A percentile compares a stretch with the other conserved stretches of the same genome.
phyloP scores from a whole-genome alignment of 164 flowering plant species.

The Nymphaea colorata region DNA sequence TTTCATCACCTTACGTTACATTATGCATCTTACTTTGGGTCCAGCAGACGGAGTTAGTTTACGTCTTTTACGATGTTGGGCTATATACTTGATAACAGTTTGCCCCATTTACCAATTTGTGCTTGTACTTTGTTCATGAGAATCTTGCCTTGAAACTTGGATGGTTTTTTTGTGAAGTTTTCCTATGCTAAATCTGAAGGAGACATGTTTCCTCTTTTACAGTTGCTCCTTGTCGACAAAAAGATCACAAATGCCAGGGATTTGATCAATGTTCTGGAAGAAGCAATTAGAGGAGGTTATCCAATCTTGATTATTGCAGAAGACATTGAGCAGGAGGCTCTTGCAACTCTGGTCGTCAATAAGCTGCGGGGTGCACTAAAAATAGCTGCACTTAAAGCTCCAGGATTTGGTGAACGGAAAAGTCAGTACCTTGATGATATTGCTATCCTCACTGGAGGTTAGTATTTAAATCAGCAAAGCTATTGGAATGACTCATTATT shows the following conservation, averaged over 20 bases:
- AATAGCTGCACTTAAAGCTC: constrained; percentile 96
- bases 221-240: constrained; percentile 94
- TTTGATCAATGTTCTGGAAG: constrained; percentile 71
- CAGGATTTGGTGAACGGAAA: constrained; percentile 98
- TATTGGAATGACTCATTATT: background rate
- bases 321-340: constrained; percentile 95
- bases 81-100: no score
- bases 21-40: no score
- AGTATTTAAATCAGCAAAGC: background rate
- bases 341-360: constrained; percentile 98
- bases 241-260: constrained; percentile 95
- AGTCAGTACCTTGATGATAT: constrained; percentile 96
- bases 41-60: no score
- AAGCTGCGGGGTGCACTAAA: constrained; percentile 85
- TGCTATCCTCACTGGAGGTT: constrained; percentile 90
- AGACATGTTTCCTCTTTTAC: constrained; percentile 7
- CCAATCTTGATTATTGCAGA: constrained; percentile 87
- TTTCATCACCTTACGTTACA: no score
- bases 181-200: background rate
- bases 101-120: no score
- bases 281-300: constrained; percentile 72
- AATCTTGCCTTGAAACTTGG: background rate
- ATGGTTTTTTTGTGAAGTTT: background rate
- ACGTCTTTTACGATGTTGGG: no score
- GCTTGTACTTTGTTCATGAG: no score